Percentiles rank a stretch among this genome's conserved stretches.
Evolutionary conservation across 1,139 yeast species (phyloP).

Genomic region (Yamadazyma epiphylla): DNA sequence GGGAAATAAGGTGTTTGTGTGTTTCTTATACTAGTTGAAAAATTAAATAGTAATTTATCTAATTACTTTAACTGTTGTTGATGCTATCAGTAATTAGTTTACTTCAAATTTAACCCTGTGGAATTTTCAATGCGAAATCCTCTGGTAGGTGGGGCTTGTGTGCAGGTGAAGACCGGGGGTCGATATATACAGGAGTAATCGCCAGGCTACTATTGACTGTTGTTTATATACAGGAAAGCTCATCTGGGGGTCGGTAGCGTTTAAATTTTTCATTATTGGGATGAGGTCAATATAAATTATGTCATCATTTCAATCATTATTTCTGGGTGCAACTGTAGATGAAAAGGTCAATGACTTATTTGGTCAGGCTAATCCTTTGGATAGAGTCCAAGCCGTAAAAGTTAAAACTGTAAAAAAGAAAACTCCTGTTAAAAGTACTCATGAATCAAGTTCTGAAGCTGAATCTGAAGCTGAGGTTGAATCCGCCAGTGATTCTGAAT

Average conservation of each 20-base stretch:
- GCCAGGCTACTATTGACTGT: too few species aligned
- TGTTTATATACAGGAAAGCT: too few species aligned
- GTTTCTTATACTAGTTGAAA: too few species aligned
- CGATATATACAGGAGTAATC: too few species aligned
- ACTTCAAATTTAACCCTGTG: neutral
- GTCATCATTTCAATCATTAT: conserved; percentile 29
- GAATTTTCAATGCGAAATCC: conserved; percentile 1
- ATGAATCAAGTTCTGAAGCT: conserved; percentile 7
- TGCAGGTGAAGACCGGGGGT: too few species aligned
- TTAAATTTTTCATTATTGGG: conserved; percentile 3
- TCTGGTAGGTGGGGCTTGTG: neutral
- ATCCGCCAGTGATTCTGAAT: conserved; percentile 9
- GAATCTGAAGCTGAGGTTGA: conserved; percentile 6
- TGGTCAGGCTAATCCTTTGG: conserved; percentile 13
- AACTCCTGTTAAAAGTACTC: conserved; percentile 11
- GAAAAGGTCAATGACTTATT: conserved; percentile 36
- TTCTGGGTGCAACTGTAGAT: conserved; percentile 21
- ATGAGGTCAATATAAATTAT: conserved; percentile 8
- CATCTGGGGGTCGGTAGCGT: too few species aligned
- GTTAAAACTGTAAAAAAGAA: conserved; percentile 7
- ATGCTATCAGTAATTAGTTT: too few species aligned
- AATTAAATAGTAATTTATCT: too few species aligned
- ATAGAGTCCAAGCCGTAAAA: conserved; percentile 1
- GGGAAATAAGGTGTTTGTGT: too few species aligned
- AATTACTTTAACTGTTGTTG: too few species aligned